These are phyloP conservation scores for Magnaporthiopsis incrustans DNA, from an alignment of 2,329 filamentous ascomycete species.

Conservation along the genomic window DNA sequence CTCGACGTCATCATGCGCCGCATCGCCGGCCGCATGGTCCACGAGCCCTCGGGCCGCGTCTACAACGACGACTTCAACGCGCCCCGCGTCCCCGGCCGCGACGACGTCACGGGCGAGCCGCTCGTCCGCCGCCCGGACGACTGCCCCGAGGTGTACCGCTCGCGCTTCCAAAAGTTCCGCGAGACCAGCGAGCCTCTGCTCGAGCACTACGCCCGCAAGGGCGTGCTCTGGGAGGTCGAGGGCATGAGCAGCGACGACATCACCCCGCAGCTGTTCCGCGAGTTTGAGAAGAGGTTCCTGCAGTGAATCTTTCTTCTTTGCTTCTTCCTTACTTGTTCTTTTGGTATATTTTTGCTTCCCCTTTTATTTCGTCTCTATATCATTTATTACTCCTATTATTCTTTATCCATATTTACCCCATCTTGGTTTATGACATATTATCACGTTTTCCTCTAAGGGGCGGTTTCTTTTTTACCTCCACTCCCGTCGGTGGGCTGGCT, in stretches of 20 bases:
- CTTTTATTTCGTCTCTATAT: not conserved
- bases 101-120: constrained; percentile 85
- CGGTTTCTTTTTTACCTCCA: not conserved
- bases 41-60: constrained; percentile 81
- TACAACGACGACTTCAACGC: constrained; percentile 95
- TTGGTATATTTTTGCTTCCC: not conserved
- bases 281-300: constrained; percentile 72
- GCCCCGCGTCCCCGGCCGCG: constrained; percentile 69
- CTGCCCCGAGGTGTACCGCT: constrained; percentile 75
- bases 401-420: not conserved
- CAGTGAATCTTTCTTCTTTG: constrained; percentile 3
- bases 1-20: constrained; percentile 79
- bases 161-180: constrained; percentile 73
- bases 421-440: not conserved
- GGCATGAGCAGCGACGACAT: constrained; percentile 94
- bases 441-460: not conserved
- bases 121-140: constrained; percentile 81
- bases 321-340: not conserved
- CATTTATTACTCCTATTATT: not conserved
- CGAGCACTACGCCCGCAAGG: constrained; percentile 79
- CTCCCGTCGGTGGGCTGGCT: not conserved
- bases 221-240: constrained; percentile 77
- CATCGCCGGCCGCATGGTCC: constrained; percentile 88
- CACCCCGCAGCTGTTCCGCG: constrained; percentile 74
- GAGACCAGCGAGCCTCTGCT: constrained; percentile 79